phyloP scores from a whole-genome alignment of 73 alveolate species.

The Tetrahymena elliotti region DNA sequence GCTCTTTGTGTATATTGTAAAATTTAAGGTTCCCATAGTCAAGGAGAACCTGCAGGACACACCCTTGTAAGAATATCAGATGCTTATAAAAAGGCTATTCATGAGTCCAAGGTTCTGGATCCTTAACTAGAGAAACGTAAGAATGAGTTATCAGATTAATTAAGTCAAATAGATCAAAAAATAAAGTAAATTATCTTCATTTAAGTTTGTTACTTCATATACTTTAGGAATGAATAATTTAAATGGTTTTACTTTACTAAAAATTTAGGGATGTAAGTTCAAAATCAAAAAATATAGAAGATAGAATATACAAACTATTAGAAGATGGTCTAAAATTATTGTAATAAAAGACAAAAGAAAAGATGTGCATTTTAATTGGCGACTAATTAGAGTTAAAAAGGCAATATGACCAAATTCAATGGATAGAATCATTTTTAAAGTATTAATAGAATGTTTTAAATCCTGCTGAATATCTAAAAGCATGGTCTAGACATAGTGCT shows the following conservation, averaged over 20 bases:
- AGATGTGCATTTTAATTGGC: constrained; percentile 25
- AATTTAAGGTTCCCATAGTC: constrained; percentile 47
- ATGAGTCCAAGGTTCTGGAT: constrained; percentile 43
- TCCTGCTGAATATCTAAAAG: constrained; percentile 40
- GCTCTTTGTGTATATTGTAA: constrained; percentile 53
- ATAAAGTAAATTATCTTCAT: background rate
- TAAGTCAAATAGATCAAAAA: constrained; percentile 22
- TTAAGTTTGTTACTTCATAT: too few relatives aligned
- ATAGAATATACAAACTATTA: constrained; percentile 32
- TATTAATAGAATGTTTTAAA: constrained; percentile 34
- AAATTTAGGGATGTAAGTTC: constrained; percentile 15
- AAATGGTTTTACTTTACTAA: too few relatives aligned
- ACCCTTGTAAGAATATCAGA: constrained; percentile 42
- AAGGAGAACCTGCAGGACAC: constrained; percentile 49
- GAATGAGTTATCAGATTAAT: constrained; percentile 10
- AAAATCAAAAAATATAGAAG: constrained; percentile 18
- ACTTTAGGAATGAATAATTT: too few relatives aligned
- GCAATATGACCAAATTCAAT: constrained; percentile 35
- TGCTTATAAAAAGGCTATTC: constrained; percentile 37
- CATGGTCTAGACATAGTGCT: constrained; percentile 45
- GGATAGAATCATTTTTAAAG: constrained; percentile 48
- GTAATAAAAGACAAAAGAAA: constrained; percentile 30
- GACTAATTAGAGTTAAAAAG: constrained; percentile 42
- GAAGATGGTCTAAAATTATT: constrained; percentile 39
- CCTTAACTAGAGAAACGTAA: constrained; percentile 39